Percentiles rank a stretch among this genome's conserved stretches.
These are phyloP conservation scores for Vaccinium macrocarpon DNA, from an alignment of 148 eudicot genomes.

Conservation along the genomic window DNA sequence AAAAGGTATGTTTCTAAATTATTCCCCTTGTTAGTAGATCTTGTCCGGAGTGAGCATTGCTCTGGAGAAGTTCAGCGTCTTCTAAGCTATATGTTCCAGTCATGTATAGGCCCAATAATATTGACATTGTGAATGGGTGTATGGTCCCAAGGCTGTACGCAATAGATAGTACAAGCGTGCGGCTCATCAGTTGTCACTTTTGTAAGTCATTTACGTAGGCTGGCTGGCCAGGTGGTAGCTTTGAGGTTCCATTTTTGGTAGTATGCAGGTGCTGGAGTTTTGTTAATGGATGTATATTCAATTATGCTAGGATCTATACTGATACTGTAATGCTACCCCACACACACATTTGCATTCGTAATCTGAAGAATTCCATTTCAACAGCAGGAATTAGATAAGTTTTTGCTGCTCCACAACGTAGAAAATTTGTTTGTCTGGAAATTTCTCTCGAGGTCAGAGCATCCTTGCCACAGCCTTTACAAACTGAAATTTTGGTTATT, in stretches of 20 bases:
- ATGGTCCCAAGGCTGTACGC: neutral
- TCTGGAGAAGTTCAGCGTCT: conserved; percentile 52
- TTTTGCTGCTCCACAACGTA: neutral
- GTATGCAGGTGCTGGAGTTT: neutral
- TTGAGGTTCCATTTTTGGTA: conserved; percentile 19
- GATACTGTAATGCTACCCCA: neutral
- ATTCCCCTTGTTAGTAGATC: conserved; percentile 75
- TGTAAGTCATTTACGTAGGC: neutral
- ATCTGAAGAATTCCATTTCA: neutral
- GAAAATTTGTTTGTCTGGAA: neutral
- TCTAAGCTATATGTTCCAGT: conserved; percentile 47
- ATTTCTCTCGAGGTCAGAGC: neutral
- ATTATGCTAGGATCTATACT: neutral
- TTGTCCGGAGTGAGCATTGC: conserved; percentile 66
- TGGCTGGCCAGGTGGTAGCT: neutral
- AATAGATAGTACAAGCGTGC: neutral
- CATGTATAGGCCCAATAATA: conserved; percentile 63
- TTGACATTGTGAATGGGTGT: conserved; percentile 24
- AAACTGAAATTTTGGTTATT: too few species aligned
- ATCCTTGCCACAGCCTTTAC: too few species aligned
- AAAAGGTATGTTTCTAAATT: conserved; percentile 48
- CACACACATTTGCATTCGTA: neutral
- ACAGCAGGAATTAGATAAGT: neutral
- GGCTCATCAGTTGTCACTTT: neutral
- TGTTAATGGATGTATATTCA: neutral